Evolutionary conservation across 768 basidiomycete genomes (phyloP), one percentile per base, ranked within the genome.

Genomic region (Cyclocybe aegerita): DNA sequence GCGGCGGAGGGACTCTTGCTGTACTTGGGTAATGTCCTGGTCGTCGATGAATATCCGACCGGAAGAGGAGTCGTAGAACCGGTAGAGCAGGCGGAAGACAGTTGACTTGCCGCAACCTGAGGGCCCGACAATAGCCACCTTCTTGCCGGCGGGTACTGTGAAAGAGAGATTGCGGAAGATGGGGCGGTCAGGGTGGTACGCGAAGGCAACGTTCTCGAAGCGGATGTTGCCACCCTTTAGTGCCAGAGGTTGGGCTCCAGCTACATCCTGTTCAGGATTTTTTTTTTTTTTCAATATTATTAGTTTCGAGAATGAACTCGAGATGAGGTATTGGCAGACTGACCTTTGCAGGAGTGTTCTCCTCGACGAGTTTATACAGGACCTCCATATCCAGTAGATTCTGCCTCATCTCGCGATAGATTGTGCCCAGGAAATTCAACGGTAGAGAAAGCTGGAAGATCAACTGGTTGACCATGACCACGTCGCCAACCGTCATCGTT

Each of bases 381-480:
- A 91, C 83, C 53, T 98, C 96, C 95, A 99, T 98, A 66, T 99
- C 97, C 41, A 99, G 79, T 37, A 99, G 70, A 64, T 93, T 96
- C 64, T 99, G 97, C 37, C 94, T 78, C 69, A 98, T 82, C 65
- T 99, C 97, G 42, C 97, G 91, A 62, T 99, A 99, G 45, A 99
- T 95, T 1, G 94, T 92, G 1, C 93, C 97, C 52, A 99, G 73
- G 71, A 99, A 99, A 70, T 98, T 98, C 53, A 99, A 83, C 3
- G 97, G 97, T 31, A 98, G 72, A 0, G 94, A 97, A 0, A 99
- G 74, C 63, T 99, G 97, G 75, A 99, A 99, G 32, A 98, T 93
- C 17, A 99, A 79, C 64, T 98, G 96, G 68, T 99, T 99, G 59
- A 97, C 89, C 96, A 99, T 98, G 58, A 99, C 97, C 10, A 99